These are phyloP conservation scores for Inonotus obliquus DNA, from an alignment of 1,284 basidiomycete genomes.

Conservation along the genomic window DNA sequence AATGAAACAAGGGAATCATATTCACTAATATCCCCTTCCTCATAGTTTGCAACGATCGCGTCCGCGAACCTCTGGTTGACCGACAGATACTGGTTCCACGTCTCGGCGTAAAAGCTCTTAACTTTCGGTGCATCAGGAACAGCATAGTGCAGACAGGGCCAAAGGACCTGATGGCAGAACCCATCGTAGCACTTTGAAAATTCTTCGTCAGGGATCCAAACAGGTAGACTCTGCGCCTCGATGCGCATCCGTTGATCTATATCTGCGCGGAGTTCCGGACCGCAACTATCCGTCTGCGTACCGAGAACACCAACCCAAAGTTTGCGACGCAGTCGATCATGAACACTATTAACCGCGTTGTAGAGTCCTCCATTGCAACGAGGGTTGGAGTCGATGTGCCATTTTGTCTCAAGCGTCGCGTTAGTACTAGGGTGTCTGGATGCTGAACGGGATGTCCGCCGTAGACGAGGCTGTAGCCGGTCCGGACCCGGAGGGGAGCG, in stretches of 20 bases:
- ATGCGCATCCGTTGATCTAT: slow-evolving; percentile 59
- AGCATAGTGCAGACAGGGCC: slow-evolving; percentile 86
- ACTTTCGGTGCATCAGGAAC: slow-evolving; percentile 83
- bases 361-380: slow-evolving; percentile 78
- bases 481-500: slow-evolving; percentile 5
- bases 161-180: slow-evolving; percentile 87
- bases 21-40: slow-evolving; percentile 75
- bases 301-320: slow-evolving; percentile 83
- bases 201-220: slow-evolving; percentile 78
- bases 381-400: slow-evolving; percentile 63
- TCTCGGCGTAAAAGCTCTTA: slow-evolving; percentile 70
- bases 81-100: slow-evolving; percentile 74
- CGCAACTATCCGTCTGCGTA: slow-evolving; percentile 58
- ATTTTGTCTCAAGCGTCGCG: slow-evolving; percentile 27
- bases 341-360: slow-evolving; percentile 70
- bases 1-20: slow-evolving; percentile 2
- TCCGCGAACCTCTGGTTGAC: slow-evolving; percentile 85
- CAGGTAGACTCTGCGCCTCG: slow-evolving; percentile 57
- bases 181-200: slow-evolving; percentile 80
- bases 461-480: slow-evolving; percentile 21
- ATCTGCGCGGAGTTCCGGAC: slow-evolving; percentile 48
- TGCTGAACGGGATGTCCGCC: slow-evolving; percentile 47
- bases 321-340: slow-evolving; percentile 43
- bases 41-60: slow-evolving; percentile 65
- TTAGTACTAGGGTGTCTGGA: slow-evolving; percentile 35